Evolutionary conservation across 2,329 filamentous ascomycete species (phyloP), one percentile per base, ranked within the genome.

Genomic region (Monosporascus sp.): DNA sequence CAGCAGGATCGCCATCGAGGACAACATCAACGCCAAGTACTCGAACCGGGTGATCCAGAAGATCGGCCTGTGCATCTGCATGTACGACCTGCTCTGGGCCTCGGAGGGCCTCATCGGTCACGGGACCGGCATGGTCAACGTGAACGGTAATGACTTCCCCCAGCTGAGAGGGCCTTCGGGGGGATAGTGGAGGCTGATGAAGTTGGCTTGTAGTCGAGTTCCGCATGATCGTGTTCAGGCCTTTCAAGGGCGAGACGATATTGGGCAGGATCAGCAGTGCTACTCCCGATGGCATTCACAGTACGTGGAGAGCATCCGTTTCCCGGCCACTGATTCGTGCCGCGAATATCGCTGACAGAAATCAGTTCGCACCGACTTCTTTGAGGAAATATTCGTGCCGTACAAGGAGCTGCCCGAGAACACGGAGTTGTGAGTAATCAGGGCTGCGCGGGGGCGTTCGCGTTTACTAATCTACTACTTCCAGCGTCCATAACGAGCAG

Each of bases 1-100:
- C 56, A 95, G 89, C 66, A 81, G 84, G 35, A 82, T 91, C 58
- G 91, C 91, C 1, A 90, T 99, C 58, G 91, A 97, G 72, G 92
- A 99, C 74, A 94, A 94, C 65, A 94, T 99, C 74, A 97, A 99
- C 70, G 81, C 86, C 58, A 99, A 99, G 74, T 99, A 97, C 72
- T 86, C 93, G 55, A 97, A 99, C 46, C 60, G 88, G 81, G 88
- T 91, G 22, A 91, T 99, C 57, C 93, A 96, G 68, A 94, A 94
- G 67, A 86, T 97, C 55, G 94, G 94, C 11, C 85, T 99, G 4
- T 97, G 91, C 67, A 87, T 99, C 62, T 93, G 89, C 67, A 84
- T 99, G 63, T 97, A 94, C 74, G 94, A 97, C 68, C 77, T 99
- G 14, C 75, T 96, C 6, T 89, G 88, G 73, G 85, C 91, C 0